A percentile compares a stretch with the other conserved stretches of the same genome.
Conservation (phyloP, 305 asterid genomes). For the Fraxinus baroniana region DNA sequence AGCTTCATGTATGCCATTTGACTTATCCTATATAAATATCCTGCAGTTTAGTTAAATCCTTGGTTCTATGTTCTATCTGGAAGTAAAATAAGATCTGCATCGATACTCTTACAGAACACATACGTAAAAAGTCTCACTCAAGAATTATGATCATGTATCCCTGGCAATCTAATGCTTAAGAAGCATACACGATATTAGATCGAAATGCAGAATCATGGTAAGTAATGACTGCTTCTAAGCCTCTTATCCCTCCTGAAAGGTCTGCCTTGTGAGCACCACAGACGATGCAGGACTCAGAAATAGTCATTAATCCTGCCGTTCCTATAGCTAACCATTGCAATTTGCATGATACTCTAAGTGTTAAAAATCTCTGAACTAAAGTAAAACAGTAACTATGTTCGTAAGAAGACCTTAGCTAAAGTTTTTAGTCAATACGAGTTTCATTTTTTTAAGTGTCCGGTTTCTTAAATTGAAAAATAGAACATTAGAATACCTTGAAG, state of each 20-base stretch:
- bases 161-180: background rate
- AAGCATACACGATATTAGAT: background rate
- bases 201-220: background rate
- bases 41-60: background rate
- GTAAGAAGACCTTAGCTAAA: background rate
- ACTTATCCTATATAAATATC: background rate
- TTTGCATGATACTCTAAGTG: background rate
- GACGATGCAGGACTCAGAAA: background rate
- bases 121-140: background rate
- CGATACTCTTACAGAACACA: background rate
- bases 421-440: background rate
- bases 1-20: background rate
- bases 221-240: background rate
- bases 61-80: background rate
- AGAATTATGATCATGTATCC: background rate
- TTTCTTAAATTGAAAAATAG: background rate
- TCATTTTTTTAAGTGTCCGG: background rate
- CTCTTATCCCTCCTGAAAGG: background rate
- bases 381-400: background rate
- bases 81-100: background rate
- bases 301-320: background rate
- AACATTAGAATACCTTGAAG: slow-evolving; percentile 48
- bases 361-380: background rate
- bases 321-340: background rate
- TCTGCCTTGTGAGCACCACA: background rate